A percentile compares a stretch with the other conserved stretches of the same genome.
These are phyloP conservation scores for Straminergon stramineum DNA, from an alignment of 225 moss, liverwort and hornwort species.

Conservation along the genomic window DNA sequence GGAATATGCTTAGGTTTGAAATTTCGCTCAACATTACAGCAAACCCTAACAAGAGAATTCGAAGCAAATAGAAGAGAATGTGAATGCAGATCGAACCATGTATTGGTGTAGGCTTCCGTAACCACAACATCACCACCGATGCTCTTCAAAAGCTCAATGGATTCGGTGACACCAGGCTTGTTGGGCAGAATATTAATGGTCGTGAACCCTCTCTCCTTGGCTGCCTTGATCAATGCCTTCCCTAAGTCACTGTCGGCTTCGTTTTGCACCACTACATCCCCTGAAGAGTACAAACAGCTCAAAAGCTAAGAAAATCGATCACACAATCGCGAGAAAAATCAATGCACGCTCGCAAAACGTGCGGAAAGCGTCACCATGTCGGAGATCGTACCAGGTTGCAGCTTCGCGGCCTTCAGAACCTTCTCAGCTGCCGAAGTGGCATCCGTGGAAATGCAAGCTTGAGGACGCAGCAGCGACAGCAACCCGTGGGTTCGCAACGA, in stretches of 20 bases:
- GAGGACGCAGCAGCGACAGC: conserved; percentile 7
- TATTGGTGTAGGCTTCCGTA: conserved; percentile 59
- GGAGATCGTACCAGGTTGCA: conserved; percentile 30
- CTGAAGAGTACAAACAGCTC: conserved; percentile 1
- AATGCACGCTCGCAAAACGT: neutral
- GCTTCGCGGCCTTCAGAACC: conserved; percentile 23
- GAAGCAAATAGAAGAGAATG: neutral
- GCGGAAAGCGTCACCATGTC: neutral
- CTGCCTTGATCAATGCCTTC: conserved; percentile 49
- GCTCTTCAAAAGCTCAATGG: conserved; percentile 55
- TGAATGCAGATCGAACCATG: conserved; percentile 34
- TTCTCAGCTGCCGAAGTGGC: conserved; percentile 30
- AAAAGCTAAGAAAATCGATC: neutral
- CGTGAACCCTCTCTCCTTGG: conserved; percentile 41
- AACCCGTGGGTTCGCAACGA: conserved; percentile 11
- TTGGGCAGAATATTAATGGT: conserved; percentile 55
- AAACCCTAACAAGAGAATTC: neutral
- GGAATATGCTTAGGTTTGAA: neutral
- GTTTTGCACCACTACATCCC: conserved; percentile 64
- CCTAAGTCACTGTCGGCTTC: conserved; percentile 69
- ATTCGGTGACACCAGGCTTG: conserved; percentile 37
- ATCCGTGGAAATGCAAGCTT: conserved; percentile 29
- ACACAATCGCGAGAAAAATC: neutral
- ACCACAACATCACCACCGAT: conserved; percentile 63
- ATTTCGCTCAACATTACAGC: neutral